These are phyloP conservation scores for Aspergillus sojae DNA, from an alignment of 2,329 filamentous ascomycete genomes.

Conservation along the genomic window DNA sequence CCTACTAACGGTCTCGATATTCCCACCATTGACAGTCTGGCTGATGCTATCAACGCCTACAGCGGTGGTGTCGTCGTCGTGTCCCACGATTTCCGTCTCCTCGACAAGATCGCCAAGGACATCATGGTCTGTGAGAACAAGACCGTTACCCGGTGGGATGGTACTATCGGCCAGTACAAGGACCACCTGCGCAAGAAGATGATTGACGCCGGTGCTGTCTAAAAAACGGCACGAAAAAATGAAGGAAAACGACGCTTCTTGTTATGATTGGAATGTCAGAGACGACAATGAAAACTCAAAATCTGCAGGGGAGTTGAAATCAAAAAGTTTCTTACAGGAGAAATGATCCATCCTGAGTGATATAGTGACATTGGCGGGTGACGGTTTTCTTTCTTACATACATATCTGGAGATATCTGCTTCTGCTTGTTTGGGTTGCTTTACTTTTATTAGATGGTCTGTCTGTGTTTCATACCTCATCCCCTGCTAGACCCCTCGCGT, in stretches of 20 bases:
- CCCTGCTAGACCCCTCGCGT: constrained; percentile 24
- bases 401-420: constrained; percentile 24
- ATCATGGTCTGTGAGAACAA: constrained; percentile 99
- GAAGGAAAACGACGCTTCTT: constrained; percentile 11
- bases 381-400: constrained; percentile 16
- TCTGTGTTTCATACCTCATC: constrained; percentile 28
- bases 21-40: constrained; percentile 94
- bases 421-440: constrained; percentile 23
- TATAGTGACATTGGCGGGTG: constrained; percentile 7
- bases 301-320: constrained; percentile 14
- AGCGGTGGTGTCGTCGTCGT: constrained; percentile 97
- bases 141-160: constrained; percentile 87
- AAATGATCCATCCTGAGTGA: constrained; percentile 25
- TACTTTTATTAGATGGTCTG: constrained; percentile 25
- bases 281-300: constrained; percentile 24
- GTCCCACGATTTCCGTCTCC: constrained; percentile 96
- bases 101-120: constrained; percentile 99
- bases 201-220: constrained; percentile 83
- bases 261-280: constrained; percentile 39
- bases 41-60: constrained; percentile 95
- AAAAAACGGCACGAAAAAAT: constrained; percentile 35
- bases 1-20: constrained; percentile 99
- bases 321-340: constrained; percentile 26
- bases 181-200: constrained; percentile 99
- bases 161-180: constrained; percentile 93